Evolutionary conservation across 768 basidiomycete species (phyloP).

Genomic region (Agrocybe pediades): DNA sequence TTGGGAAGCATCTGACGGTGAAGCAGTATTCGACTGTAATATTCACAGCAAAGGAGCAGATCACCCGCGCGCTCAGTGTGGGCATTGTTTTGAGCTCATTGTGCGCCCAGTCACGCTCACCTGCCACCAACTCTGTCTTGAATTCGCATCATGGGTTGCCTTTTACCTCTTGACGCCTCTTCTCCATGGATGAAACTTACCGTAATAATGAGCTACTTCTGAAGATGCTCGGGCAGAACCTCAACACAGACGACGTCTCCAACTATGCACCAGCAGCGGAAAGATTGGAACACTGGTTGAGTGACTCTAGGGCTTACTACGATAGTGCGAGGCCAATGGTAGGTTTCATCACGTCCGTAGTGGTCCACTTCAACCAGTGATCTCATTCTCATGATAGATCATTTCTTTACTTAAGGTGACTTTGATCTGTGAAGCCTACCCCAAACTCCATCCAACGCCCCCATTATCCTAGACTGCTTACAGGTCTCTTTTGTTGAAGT

Average conservation of each 20-base stretch:
- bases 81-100: background rate
- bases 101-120: conserved; percentile 15
- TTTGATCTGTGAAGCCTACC: background rate
- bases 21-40: no score
- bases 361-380: background rate
- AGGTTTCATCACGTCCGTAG: conserved; percentile 1
- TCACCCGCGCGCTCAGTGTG: no score
- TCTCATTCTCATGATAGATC: conserved; percentile 38
- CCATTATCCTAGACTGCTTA: conserved; percentile 35
- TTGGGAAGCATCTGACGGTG: conserved; percentile 10
- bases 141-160: background rate
- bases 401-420: conserved; percentile 48
- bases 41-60: no score
- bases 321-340: conserved; percentile 49
- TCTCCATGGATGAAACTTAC: conserved; percentile 9
- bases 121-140: background rate
- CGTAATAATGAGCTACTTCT: conserved; percentile 42
- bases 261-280: conserved; percentile 26
- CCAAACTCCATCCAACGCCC: background rate
- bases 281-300: conserved; percentile 48
- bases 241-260: conserved; percentile 22
- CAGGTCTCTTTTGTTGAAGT: conserved; percentile 31
- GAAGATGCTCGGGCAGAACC: conserved; percentile 33
- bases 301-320: conserved; percentile 55
- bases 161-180: background rate